Percentiles rank a stretch among this genome's conserved stretches.
Conservation (phyloP, 495 filamentous ascomycete genomes). For the Podospora sp. region DNA sequence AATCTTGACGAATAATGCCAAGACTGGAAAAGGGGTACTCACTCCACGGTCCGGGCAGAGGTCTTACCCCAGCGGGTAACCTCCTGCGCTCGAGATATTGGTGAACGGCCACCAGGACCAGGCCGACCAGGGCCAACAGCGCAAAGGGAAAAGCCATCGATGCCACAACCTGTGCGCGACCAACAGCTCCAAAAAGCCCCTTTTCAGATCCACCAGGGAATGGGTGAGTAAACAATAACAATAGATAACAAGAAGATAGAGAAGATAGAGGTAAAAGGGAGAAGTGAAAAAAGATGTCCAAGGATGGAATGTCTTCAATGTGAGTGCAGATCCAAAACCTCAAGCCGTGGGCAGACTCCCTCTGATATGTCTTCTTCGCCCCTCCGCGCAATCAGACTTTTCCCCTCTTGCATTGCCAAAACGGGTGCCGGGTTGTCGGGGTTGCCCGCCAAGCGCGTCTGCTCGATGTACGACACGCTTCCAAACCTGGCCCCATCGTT, state of each 20-base stretch:
- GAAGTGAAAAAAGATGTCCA: background rate
- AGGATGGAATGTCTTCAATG: background rate
- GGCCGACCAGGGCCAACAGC: background rate
- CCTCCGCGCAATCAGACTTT: background rate
- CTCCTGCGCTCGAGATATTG: slow-evolving; percentile 13
- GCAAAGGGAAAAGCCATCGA: background rate
- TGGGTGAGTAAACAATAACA: background rate
- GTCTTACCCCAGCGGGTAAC: slow-evolving; percentile 17
- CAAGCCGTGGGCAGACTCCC: background rate
- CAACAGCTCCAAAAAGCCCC: background rate
- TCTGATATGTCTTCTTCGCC: background rate
- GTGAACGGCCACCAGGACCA: slow-evolving; percentile 12
- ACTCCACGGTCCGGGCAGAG: slow-evolving; percentile 27
- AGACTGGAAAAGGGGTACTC: background rate
- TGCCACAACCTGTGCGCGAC: background rate
- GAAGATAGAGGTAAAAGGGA: background rate
- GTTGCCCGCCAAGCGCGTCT: background rate
- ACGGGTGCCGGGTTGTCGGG: background rate
- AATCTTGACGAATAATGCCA: background rate
- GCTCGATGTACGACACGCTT: background rate
- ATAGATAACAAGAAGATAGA: background rate
- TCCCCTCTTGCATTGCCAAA: background rate
- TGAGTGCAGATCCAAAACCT: background rate
- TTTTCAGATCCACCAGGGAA: background rate
- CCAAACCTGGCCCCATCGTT: no score